Evolutionary conservation across 2,329 filamentous ascomycete genomes (phyloP), one percentile per base, ranked within the genome.

Genomic region (Phyllosticta capitalensis): DNA sequence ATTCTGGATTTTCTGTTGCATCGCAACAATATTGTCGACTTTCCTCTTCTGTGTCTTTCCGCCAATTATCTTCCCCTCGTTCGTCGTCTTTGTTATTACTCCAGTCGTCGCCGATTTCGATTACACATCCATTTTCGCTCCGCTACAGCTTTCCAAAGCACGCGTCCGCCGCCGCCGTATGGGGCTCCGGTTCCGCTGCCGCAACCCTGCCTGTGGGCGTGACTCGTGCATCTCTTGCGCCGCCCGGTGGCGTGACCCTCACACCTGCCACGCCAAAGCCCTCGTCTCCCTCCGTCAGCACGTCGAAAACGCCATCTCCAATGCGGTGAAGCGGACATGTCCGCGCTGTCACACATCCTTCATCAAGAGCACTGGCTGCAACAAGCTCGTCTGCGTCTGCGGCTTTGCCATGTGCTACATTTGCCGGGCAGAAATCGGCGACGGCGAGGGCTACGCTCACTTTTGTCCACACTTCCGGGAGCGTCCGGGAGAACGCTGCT

Each of bases 321-420:
- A 92, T 69, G 92, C 92, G 22, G 85, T 97, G 71, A 99, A 97
- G 76, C 88, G 94, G 55, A 92, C 94, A 9, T 99, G 94, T 71
- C 94, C 94, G 9, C 84, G 87, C 54, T 99, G 94, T 78, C 87
- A 89, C 65, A 89, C 92, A 9, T 89, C 87, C 17, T 97, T 97
- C 71, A 89, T 99, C 74, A 97, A 97, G 73, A 87, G 85, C 6
- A 86, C 87, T 24, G 94, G 94, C 67, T 99, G 94, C 81, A 99
- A 99, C 78, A 97, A 97, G 76, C 81, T 99, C 49, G 92, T 90
- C 5, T 97, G 94, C 70, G 86, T 91, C 17, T 99, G 94, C 74
- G 94, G 94, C 9, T 97, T 97, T 75, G 88, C 89, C 66, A 97
- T 97, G 92, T 99, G 94, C 72, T 99, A 99, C 69, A 84, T 97